phyloP scores from a whole-genome alignment of 179 eudicot genomes.

The Carnegiea gigantea region DNA sequence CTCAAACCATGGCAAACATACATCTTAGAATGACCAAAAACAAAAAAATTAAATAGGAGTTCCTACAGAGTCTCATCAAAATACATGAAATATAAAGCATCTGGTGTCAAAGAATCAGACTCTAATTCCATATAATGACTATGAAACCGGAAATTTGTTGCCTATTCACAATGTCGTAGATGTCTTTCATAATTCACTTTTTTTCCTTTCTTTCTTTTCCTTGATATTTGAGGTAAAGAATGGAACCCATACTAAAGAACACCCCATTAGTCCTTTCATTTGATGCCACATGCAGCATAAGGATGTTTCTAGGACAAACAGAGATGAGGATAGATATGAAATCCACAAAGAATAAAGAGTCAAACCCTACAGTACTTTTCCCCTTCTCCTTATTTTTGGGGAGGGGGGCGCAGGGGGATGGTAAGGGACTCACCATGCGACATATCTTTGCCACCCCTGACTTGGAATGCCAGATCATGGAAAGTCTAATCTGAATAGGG shows the following conservation, averaged over 20 bases:
- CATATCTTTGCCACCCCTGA: constrained; percentile 54
- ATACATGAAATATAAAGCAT: neutral
- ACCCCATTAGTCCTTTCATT: too few species aligned
- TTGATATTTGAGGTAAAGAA: neutral
- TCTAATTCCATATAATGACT: neutral
- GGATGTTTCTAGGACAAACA: neutral
- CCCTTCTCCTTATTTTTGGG: too few species aligned
- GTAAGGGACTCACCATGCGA: constrained; percentile 40
- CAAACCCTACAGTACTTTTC: neutral
- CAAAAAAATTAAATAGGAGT: neutral
- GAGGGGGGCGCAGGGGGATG: neutral
- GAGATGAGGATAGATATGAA: neutral
- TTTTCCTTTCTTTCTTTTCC: neutral
- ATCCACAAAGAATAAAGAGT: neutral
- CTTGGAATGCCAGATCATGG: constrained; percentile 30
- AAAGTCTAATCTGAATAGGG: constrained; percentile 53
- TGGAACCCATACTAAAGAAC: neutral
- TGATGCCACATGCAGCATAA: neutral
- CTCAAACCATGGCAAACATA: neutral
- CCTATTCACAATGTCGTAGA: neutral
- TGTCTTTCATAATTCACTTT: neutral
- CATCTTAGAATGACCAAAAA: neutral
- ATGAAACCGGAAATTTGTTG: neutral
- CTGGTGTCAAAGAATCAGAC: neutral
- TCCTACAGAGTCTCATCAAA: neutral